Evolutionary conservation across 805 yeast species (phyloP).

Genomic region (Ogataea henricii): DNA sequence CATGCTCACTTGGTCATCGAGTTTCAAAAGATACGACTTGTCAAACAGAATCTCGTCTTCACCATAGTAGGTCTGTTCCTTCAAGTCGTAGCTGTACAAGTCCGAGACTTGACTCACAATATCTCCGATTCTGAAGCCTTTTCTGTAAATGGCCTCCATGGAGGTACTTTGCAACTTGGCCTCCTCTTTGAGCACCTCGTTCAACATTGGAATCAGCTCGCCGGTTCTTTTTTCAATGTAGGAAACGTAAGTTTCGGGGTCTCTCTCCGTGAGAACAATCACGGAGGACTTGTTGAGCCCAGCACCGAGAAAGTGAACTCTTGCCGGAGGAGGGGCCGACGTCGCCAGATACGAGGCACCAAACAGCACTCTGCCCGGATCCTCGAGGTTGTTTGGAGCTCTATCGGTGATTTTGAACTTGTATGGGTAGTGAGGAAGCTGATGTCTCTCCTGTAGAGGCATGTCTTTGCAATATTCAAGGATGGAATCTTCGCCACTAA

Average conservation of each 20-base stretch:
- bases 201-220: conserved; percentile 16
- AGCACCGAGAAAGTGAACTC: conserved; percentile 36
- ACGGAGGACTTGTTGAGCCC: conserved; percentile 27
- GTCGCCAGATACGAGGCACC: conserved; percentile 36
- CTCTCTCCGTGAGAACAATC: conserved; percentile 27
- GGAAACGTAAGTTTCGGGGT: conserved; percentile 12
- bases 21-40: conserved; percentile 18
- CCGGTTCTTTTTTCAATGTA: conserved; percentile 10
- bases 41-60: conserved; percentile 25
- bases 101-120: conserved; percentile 8
- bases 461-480: conserved; percentile 15
- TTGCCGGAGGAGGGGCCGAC: conserved; percentile 32
- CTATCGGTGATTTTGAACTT: conserved; percentile 24
- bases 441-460: conserved; percentile 11
- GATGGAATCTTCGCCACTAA: conserved; percentile 12
- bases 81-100: conserved; percentile 13
- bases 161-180: conserved; percentile 10
- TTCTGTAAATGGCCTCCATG: conserved; percentile 14
- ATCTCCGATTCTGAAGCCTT: conserved; percentile 24
- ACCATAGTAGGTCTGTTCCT: conserved; percentile 13
- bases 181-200: conserved; percentile 21
- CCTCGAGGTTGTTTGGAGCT: conserved; percentile 18
- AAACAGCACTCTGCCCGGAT: conserved; percentile 28
- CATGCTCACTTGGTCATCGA: conserved; percentile 14
- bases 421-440: conserved; percentile 18